A percentile compares a stretch with the other conserved stretches of the same genome.
Evolutionary conservation across 2,329 filamentous ascomycete genomes (phyloP).

Genomic region (Aspergillus sp.): DNA sequence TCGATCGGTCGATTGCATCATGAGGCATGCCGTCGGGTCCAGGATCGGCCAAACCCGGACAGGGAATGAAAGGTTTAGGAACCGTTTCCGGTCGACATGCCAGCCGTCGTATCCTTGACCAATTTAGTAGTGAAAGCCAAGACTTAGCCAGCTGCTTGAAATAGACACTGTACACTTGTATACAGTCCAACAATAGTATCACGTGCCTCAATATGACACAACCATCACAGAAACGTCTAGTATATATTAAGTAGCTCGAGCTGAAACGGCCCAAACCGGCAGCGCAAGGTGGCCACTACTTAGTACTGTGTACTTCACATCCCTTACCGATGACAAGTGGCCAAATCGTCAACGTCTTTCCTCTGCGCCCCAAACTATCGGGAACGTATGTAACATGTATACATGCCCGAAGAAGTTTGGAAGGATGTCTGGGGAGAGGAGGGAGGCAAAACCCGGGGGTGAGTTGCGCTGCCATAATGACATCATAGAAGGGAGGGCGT

Average conservation of each 20-base stretch:
- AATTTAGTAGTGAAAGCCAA: not conserved
- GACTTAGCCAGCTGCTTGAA: not conserved
- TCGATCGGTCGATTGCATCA: constrained; percentile 8
- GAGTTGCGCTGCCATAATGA: not conserved
- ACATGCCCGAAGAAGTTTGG: not conserved
- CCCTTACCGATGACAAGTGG: not conserved
- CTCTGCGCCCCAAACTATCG: not conserved
- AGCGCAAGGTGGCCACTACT: constrained; percentile 1
- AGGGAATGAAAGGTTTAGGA: not conserved
- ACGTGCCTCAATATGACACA: not conserved
- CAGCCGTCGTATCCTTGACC: not conserved
- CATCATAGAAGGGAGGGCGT: not conserved
- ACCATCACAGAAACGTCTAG: not conserved
- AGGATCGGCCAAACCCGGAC: not conserved
- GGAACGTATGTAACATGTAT: not conserved
- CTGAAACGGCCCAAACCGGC: not conserved
- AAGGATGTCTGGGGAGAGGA: not conserved
- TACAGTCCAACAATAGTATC: not conserved
- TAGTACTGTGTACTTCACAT: not conserved
- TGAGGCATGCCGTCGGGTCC: not conserved
- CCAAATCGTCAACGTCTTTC: not conserved
- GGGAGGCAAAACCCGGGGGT: not conserved
- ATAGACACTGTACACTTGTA: not conserved
- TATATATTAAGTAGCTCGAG: not conserved
- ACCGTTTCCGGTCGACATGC: not conserved